Evolutionary conservation across 768 basidiomycete species (phyloP), one percentile per base, ranked within the genome.

Genomic region (Rhizopogon salebrosus): DNA sequence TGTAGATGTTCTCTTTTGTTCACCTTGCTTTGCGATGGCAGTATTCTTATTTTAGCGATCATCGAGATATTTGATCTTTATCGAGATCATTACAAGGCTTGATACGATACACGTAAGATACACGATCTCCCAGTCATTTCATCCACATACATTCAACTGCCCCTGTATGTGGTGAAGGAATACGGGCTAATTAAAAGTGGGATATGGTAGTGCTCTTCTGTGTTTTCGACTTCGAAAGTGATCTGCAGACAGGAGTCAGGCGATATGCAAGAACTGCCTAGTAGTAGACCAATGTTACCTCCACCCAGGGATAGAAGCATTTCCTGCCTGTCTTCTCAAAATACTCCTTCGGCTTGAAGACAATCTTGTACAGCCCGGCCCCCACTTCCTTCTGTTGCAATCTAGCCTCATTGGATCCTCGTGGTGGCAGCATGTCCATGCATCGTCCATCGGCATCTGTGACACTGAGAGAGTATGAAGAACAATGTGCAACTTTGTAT

Each of bases 151-250:
- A 29, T 62, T 67, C 61, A 92, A 68, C 90, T 95, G n/a, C 94
- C 94, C 57, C 92, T 76, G 65, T 95, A 97, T 6, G 94, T 95
- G 13, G 93, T 94, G 66, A 84, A 97, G 3, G 88, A 89, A 69
- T 86, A 92, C 4, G 93, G 92, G 65, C 90, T 95, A 62, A 95
- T 85, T 13, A 97, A 70, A n/a, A 97, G 74, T 0, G 94, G 94
- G 49, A 97, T 84, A 59, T 97, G 94, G 64, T 94, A 87, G 61
- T 95, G 92, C 61, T 95, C 88, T 48, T 78, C 66, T 6, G 90
- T 84, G 55, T 84, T 79, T 41, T 76, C 72, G 46, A 94, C 79
- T 22, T 75, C 73, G 68, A 97, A 97, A 1, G 83, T 78, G 57
- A 97, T 89, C 93, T 92, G 55, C 13, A 36, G 59, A 35, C 46